These are phyloP conservation scores for Populus hybrid DNA, from an alignment of 441 rosid species.

Conservation along the genomic window DNA sequence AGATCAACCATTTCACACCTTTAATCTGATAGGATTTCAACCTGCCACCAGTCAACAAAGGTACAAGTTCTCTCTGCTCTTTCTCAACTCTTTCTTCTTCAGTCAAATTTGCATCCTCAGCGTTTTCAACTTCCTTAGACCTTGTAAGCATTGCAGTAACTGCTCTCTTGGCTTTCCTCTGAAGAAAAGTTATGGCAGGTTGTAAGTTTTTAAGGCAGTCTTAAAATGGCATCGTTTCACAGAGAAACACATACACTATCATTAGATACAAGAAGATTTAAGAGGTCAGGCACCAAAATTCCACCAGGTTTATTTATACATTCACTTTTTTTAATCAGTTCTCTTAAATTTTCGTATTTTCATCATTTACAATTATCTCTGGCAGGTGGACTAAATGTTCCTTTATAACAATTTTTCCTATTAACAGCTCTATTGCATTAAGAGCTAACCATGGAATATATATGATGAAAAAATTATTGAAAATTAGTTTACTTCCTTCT, in stretches of 20 bases:
- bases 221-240: background rate
- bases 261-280: background rate
- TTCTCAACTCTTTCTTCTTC: conserved; percentile 75
- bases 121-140: conserved; percentile 47
- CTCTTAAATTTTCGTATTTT: background rate
- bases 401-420: background rate
- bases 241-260: background rate
- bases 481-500: background rate
- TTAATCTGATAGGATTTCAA: conserved; percentile 87
- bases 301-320: background rate
- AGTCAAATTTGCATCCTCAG: conserved; percentile 49
- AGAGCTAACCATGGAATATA: background rate
- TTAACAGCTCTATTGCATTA: background rate
- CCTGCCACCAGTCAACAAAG: conserved; percentile 85
- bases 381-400: background rate
- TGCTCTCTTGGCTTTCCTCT: conserved; percentile 87
- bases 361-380: background rate
- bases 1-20: conserved; percentile 97
- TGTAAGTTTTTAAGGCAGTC: background rate
- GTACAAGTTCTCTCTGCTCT: conserved; percentile 84
- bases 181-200: conserved; percentile 10
- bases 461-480: background rate
- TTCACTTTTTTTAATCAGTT: background rate
- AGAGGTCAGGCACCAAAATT: background rate
- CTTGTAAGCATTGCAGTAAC: conserved; percentile 95